Evolutionary conservation across 2,329 filamentous ascomycete species (phyloP).

Genomic region (Fusarium penzigii): DNA sequence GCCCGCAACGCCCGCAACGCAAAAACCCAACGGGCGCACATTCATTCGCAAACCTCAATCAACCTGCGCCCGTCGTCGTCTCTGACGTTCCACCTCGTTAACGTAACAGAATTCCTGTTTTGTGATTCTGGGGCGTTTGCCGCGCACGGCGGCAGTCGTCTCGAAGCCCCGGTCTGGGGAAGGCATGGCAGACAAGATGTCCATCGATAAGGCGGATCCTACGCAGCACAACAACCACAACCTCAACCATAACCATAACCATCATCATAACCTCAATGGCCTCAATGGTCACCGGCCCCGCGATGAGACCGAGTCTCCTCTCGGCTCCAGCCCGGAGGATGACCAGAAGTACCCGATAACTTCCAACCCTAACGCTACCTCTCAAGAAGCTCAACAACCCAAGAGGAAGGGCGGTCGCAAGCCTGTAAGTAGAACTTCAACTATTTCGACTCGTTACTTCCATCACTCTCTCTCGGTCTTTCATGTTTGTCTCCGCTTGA

Average conservation of each 20-base stretch:
- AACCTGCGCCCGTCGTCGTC: constrained; percentile 31
- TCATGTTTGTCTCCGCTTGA: constrained; percentile 1
- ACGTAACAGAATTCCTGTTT: constrained; percentile 38
- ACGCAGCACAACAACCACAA: constrained; percentile 36
- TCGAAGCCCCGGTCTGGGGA: constrained; percentile 32
- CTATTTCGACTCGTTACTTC: constrained; percentile 2
- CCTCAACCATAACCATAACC: constrained; percentile 3
- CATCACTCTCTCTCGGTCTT: not conserved
- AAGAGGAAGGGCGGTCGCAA: constrained; percentile 98
- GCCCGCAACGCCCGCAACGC: constrained; percentile 39
- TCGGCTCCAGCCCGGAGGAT: constrained; percentile 60
- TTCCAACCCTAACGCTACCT: constrained; percentile 32
- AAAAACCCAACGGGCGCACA: constrained; percentile 39
- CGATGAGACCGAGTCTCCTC: constrained; percentile 63
- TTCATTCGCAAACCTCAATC: constrained; percentile 28
- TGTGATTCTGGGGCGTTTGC: constrained; percentile 39
- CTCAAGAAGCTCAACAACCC: constrained; percentile 64
- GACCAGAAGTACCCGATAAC: constrained; percentile 43
- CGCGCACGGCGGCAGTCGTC: constrained; percentile 38
- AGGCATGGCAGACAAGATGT: constrained; percentile 69
- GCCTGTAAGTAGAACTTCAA: constrained; percentile 68
- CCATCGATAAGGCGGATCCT: constrained; percentile 56
- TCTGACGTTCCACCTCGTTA: constrained; percentile 32
- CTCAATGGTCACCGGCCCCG: constrained; percentile 40
- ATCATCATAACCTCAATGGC: constrained; percentile 29